Evolutionary conservation across 2,329 filamentous ascomycete species (phyloP).

Genomic region (Talaromyces sp.): DNA sequence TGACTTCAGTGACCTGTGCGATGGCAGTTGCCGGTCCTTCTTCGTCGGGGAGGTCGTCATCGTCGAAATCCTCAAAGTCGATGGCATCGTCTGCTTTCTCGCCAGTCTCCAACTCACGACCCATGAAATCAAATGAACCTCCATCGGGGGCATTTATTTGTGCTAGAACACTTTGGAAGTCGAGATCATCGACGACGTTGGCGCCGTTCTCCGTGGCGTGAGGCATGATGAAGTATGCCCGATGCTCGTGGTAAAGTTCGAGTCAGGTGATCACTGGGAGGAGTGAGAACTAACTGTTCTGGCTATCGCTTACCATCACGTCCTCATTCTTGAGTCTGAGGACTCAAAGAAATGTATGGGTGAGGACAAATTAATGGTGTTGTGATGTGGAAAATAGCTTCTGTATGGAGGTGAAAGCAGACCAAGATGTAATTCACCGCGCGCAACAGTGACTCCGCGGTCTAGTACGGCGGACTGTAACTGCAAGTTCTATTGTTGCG

Average conservation of each 20-base stretch:
- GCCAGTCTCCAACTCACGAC: conserved; percentile 43
- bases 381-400: not conserved
- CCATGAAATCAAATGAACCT: conserved; percentile 34
- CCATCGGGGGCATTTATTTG: conserved; percentile 37
- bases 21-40: conserved; percentile 26
- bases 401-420: not conserved
- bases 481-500: not conserved
- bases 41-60: conserved; percentile 85
- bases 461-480: not conserved
- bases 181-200: conserved; percentile 33
- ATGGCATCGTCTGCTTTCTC: conserved; percentile 90
- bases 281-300: not conserved
- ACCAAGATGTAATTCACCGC: not conserved
- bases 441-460: not conserved
- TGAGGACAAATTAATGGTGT: not conserved
- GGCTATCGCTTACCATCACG: conserved; percentile 9
- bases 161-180: conserved; percentile 42
- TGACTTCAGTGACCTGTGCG: conserved; percentile 11
- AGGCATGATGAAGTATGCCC: conserved; percentile 32
- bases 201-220: conserved; percentile 34
- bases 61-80: conserved; percentile 86
- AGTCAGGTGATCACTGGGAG: not conserved
- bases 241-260: not conserved
- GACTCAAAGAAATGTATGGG: not conserved
- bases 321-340: not conserved